phyloP scores from a whole-genome alignment of 352 stramenopile genomes.

The Blastocystis hominis region DNA sequence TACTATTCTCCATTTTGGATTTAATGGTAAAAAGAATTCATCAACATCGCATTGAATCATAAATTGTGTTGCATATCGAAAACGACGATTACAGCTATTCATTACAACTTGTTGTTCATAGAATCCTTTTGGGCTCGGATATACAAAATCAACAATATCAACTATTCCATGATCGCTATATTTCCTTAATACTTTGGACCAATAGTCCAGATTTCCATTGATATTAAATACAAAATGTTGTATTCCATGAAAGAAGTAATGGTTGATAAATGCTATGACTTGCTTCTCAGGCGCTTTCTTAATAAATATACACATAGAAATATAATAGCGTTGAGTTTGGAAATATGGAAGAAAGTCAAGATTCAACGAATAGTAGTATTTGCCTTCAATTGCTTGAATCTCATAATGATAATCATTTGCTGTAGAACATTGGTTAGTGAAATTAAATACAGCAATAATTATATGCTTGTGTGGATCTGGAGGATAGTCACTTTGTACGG shows the following conservation, averaged over 20 bases:
- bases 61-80: neutral
- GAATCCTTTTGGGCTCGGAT: neutral
- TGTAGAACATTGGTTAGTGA: neutral
- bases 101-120: slow-evolving; percentile 11
- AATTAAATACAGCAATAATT: neutral
- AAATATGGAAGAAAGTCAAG: neutral
- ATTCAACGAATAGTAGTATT: neutral
- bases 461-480: slow-evolving; percentile 23
- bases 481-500: neutral
- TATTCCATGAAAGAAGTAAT: slow-evolving; percentile 28
- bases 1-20: neutral
- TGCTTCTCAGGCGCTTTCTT: neutral
- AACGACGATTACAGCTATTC: slow-evolving; percentile 28
- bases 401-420: neutral
- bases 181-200: neutral
- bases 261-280: neutral
- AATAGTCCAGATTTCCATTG: neutral
- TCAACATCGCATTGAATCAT: slow-evolving; percentile 27
- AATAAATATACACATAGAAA: slow-evolving; percentile 5
- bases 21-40: neutral
- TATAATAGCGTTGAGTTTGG: neutral
- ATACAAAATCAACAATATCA: slow-evolving; percentile 11
- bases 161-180: neutral
- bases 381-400: neutral
- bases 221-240: slow-evolving; percentile 45